Conservation (phyloP, 1,284 basidiomycete genomes). For the Ceraceosorus guamensis region DNA sequence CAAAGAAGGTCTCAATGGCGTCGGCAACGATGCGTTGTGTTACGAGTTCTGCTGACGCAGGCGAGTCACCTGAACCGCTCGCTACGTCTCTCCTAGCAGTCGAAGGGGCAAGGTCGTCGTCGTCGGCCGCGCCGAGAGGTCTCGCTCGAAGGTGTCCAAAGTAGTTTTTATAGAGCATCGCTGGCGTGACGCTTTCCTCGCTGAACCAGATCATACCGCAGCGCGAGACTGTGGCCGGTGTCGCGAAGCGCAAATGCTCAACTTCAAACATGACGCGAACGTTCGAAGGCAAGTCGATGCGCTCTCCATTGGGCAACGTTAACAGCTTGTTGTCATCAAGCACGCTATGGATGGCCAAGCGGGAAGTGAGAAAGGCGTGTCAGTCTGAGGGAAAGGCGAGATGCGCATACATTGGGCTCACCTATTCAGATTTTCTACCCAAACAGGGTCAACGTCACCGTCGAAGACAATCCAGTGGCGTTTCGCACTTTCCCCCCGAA, state of each 20-base stretch:
- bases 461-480: constrained; percentile 99
- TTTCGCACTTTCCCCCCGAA: constrained; percentile 92
- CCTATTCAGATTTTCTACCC: constrained; percentile 99
- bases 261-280: constrained; percentile 99
- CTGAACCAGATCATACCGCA: constrained; percentile 99
- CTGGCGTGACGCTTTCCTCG: constrained; percentile 81
- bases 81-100: constrained; percentile 47
- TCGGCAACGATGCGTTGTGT: constrained; percentile 69
- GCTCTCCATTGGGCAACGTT: constrained; percentile 95
- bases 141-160: constrained; percentile 68
- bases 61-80: not conserved
- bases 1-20: constrained; percentile 55
- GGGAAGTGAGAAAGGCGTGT: not conserved
- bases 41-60: constrained; percentile 57
- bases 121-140: constrained; percentile 84
- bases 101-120: constrained; percentile 58
- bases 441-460: constrained; percentile 98
- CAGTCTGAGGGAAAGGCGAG: not conserved
- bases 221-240: constrained; percentile 95
- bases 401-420: not conserved
- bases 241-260: constrained; percentile 94
- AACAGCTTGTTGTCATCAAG: constrained; percentile 98
- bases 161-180: constrained; percentile 87
- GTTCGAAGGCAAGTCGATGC: constrained; percentile 90
- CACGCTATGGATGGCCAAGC: constrained; percentile 46